Evolutionary conservation across 2,329 filamentous ascomycete species (phyloP), one percentile per base, ranked within the genome.

Genomic region (Colletotrichum aenigma): DNA sequence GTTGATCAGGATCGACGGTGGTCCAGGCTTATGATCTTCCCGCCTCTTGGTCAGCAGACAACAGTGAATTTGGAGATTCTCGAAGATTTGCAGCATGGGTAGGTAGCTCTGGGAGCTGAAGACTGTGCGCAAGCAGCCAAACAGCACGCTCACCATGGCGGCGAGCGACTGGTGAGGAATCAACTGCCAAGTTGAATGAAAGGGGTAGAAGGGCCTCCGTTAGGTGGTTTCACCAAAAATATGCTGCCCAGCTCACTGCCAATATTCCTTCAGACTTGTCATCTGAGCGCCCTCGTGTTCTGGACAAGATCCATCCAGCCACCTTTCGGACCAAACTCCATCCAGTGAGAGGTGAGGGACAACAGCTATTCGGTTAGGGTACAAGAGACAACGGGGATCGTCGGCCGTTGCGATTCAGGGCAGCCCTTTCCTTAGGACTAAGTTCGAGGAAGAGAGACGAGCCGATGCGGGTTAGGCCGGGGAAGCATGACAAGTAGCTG

Each of bases 381-480:
- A 38, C 21, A 56, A 28, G 21, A 68, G 26, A 48, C 64, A 72
- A 73, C 64, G 38, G 62, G 64, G 75, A 75, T 75, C 62, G 56
- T 65, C 72, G 68, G 55, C 67, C 67, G 67, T 77, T 76, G 72
- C 75, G 75, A 77, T 65, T 68, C 72, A 68, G 56, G 66, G 62
- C 28, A 75, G 43, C 73, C 69, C 34, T 55, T 55, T 28, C 34
- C n/a, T 43, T 13, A 9, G 13, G 18, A 58, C 64, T 75, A 69
- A 43, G 32, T 65, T 74, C 56, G 56, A 67, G 73, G 43, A 75
- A 56, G 55, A 72, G 64, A 67, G 64, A 73, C 56, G 70, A 67
- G 61, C 73, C 62, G 69, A 32, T 26, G 56, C 60, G 21, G 28
- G 55, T 52, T 73, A 36, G 62, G 24, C 48, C 36, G 58, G 70